Percentiles rank a stretch among this genome's conserved stretches.
Evolutionary conservation across 805 yeast genomes (phyloP).

Genomic region (Saccharomycopsis sp.): DNA sequence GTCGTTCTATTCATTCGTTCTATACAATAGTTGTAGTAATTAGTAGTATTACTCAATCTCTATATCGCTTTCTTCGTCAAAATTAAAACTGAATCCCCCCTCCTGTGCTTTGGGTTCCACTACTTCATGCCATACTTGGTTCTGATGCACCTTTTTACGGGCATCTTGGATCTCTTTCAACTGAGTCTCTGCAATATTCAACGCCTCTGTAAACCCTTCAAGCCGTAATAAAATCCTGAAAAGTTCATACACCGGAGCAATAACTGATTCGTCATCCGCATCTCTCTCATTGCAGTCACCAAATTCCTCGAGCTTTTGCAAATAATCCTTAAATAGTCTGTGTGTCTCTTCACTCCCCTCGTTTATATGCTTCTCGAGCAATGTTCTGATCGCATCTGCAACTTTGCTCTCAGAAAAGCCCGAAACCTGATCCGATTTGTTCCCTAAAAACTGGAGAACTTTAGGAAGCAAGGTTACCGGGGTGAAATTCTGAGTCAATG

Average conservation of each 20-base stretch:
- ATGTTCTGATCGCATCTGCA: slow-evolving; percentile 29
- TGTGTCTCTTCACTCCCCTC: slow-evolving; percentile 21
- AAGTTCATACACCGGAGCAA: slow-evolving; percentile 55
- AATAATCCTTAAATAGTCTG: slow-evolving; percentile 27
- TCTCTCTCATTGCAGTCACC: slow-evolving; percentile 23
- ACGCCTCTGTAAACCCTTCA: slow-evolving; percentile 32
- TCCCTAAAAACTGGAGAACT: slow-evolving; percentile 61
- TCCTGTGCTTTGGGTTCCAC: slow-evolving; percentile 21
- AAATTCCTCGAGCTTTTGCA: slow-evolving; percentile 25
- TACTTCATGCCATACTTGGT: slow-evolving; percentile 50
- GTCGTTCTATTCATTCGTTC: no score
- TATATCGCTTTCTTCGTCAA: slow-evolving; percentile 28
- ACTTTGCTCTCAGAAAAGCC: slow-evolving; percentile 66
- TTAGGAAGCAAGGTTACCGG: slow-evolving; percentile 55
- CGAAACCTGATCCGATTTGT: slow-evolving; percentile 64
- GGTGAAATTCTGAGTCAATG: slow-evolving; percentile 84
- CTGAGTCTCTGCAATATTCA: slow-evolving; percentile 32
- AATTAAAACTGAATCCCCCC: slow-evolving; percentile 25
- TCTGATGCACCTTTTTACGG: slow-evolving; percentile 31
- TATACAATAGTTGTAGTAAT: no score
- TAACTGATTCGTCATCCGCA: slow-evolving; percentile 27
- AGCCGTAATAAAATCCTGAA: slow-evolving; percentile 44
- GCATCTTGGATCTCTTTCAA: slow-evolving; percentile 31
- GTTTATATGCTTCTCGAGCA: slow-evolving; percentile 26
- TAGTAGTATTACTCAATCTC: no score